These are phyloP conservation scores for Alternaria solani DNA, from an alignment of 2,329 filamentous ascomycete genomes.

Conservation along the genomic window DNA sequence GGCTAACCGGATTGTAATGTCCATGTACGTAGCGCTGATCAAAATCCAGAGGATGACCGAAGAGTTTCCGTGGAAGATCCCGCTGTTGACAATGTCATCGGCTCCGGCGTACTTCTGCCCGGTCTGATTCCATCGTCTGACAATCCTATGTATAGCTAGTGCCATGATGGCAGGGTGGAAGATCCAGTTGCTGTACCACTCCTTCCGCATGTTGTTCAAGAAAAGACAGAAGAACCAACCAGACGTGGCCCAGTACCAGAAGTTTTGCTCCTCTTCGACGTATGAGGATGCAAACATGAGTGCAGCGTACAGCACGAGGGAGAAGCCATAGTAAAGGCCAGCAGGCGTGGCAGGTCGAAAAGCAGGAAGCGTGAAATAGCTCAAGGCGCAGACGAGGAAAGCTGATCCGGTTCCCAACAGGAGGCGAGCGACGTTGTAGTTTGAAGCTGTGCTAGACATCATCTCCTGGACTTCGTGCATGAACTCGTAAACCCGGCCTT, in stretches of 20 bases:
- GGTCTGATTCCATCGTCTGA: slow-evolving; percentile 92
- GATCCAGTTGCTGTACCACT: slow-evolving; percentile 34
- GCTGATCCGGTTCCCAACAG: slow-evolving; percentile 56
- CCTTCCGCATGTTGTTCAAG: slow-evolving; percentile 46
- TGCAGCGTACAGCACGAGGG: slow-evolving; percentile 66
- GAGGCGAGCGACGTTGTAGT: slow-evolving; percentile 79
- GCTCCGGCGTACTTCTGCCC: slow-evolving; percentile 95
- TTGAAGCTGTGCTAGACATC: slow-evolving; percentile 90
- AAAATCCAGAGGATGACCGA: slow-evolving; percentile 73
- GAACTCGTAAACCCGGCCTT: slow-evolving; percentile 63
- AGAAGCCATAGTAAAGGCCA: slow-evolving; percentile 49
- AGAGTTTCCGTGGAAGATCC: slow-evolving; percentile 60
- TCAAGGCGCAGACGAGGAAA: slow-evolving; percentile 53
- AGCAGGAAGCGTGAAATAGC: slow-evolving; percentile 43
- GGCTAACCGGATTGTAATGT: slow-evolving; percentile 60
- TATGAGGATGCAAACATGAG: slow-evolving; percentile 99
- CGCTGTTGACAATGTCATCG: slow-evolving; percentile 79
- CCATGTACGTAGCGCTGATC: slow-evolving; percentile 73
- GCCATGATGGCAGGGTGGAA: slow-evolving; percentile 56
- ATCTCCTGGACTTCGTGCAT: slow-evolving; percentile 75
- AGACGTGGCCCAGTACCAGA: slow-evolving; percentile 92
- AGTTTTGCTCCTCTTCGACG: slow-evolving; percentile 97
- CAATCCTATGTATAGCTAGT: slow-evolving; percentile 69
- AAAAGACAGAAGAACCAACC: slow-evolving; percentile 69
- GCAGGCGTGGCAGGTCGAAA: slow-evolving; percentile 61